These are phyloP conservation scores for Azolla pinnata DNA, from an alignment of 75 land plant genomes.

Conservation along the genomic window DNA sequence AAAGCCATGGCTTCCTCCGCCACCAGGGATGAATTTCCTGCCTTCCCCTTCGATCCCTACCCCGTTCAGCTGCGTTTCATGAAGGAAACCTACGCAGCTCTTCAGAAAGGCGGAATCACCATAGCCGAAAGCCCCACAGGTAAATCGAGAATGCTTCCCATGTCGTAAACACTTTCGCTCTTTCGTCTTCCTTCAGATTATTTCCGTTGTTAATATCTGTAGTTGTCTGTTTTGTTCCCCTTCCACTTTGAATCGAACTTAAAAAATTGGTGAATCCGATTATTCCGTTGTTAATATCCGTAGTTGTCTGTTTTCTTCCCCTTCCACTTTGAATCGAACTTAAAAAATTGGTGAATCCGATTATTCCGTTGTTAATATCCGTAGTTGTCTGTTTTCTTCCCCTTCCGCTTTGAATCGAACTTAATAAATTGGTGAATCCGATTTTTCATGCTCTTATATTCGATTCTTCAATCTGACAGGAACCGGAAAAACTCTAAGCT, in stretches of 20 bases:
- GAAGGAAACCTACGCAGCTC: slow-evolving; percentile 58
- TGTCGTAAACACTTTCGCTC: neutral
- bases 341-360: too few species aligned
- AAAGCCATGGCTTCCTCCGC: neutral
- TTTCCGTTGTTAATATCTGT: neutral
- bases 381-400: neutral
- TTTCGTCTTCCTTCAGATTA: neutral
- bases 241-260: neutral
- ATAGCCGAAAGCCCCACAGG: slow-evolving; percentile 99
- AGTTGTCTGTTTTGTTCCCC: neutral
- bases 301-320: too few species aligned
- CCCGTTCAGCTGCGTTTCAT: slow-evolving; percentile 80
- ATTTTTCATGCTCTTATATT: slow-evolving; percentile 2
- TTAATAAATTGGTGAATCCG: neutral
- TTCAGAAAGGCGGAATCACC: slow-evolving; percentile 77
- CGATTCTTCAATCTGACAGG: slow-evolving; percentile 33
- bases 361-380: too few species aligned
- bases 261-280: too few species aligned
- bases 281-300: too few species aligned
- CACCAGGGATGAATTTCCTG: slow-evolving; percentile 41
- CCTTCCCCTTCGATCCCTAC: slow-evolving; percentile 87
- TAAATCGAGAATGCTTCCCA: neutral
- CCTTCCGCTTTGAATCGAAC: neutral
- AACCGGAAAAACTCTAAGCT: slow-evolving; percentile 93
- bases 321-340: neutral